Evolutionary conservation across 1,284 basidiomycete genomes (phyloP), one percentile per base, ranked within the genome.

Genomic region (Kalmanozyma brasiliensis): DNA sequence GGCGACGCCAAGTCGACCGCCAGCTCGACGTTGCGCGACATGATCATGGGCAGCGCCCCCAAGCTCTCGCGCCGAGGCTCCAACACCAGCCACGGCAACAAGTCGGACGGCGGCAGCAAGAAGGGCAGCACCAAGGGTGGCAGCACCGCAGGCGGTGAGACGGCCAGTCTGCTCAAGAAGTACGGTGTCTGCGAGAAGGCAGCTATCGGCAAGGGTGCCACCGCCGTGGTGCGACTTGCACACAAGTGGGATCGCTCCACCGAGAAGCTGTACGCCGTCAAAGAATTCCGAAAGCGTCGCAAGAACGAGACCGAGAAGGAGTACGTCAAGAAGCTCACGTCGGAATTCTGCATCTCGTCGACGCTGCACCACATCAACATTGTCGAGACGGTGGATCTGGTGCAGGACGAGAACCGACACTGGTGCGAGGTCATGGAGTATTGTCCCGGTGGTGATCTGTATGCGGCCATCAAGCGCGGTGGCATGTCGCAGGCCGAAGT

Each of bases 351-450:
- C 84, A 98, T 98, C 70, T 95, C 93, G 30, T 98, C 94, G 30
- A 98, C 96, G 1, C 85, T 98, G 38, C 94, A 98, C 82, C 95
- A 98, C 55, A 86, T 89, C 82, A 98, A 98, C 83, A 88, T 98
- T 77, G 94, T 98, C 79, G 95, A 98, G 85, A 98, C 95, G 2
- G 96, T 98, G 62, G 95, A 98, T 84, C 88, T 98, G 70, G 91
- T 98, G 23, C 95, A 98, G 81, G 95, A 98, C 84, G 95, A 98
- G 84, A 89, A 86, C 72, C 89, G 92, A 66, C 90, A 94, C 80
- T 98, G 95, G 95, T 98, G 95, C 82, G 95, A 98, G 84, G 95
- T 98, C 62, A 98, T 98, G 96, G 96, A 98, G 84, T 98, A 94
- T 82, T 97, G 95, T 83, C 76, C 74, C 2, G 95, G 95, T 49